Base-by-base conservation (phyloP, 163 green algal genomes). In the Dunaliella salina region DNA sequence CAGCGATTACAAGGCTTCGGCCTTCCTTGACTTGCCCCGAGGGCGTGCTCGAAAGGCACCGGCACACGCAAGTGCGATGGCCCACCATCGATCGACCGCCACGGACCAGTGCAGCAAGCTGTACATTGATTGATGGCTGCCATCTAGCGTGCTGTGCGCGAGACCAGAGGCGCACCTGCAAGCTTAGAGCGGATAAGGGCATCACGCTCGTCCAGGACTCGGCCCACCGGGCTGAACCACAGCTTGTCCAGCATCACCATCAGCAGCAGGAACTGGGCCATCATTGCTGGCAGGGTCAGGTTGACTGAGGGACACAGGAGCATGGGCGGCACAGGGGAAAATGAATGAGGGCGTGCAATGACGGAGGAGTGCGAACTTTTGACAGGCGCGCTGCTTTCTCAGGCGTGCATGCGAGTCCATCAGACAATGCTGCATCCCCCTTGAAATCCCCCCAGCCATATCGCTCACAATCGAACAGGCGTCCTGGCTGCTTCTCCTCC, bases 161-260 rank as follows among this genome's bases (percentile, higher is more conserved):
- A n/a, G n/a, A n/a, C n/a, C n/a, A n/a, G n/a, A 50, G 8, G 40
- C 40, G 40, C 63, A 75, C 63, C 63, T 75, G 87, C 87, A 75
- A 99, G 92, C 94, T 98, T 97, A 83, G 89, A 92, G 78, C 97
- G 91, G 83, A 99, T 94, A 33, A 94, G 80, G 5, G 88, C 91
- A 85, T 99, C 97, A 80, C 97, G 95, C 85, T 98, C 93, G 89
- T 99, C 97, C 81, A 99, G 94, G 22, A 97, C 90, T 86, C 96
- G 95, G 87, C 96, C 96, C 18, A 98, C 95, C 32, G 96, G 96
- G n/a, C 80, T 91, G 88, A 98, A 98, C 96, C 96, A 99, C 86
- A 93, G 92, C 92, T 99, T 99, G 87, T 99, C 97, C 57, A 99
- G 93, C 91, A 98, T 97, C 30, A 95, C 95, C 95, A 98, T 98